phyloP scores from a whole-genome alignment of 352 stramenopile species.

The Globisporangium cederbergense region DNA sequence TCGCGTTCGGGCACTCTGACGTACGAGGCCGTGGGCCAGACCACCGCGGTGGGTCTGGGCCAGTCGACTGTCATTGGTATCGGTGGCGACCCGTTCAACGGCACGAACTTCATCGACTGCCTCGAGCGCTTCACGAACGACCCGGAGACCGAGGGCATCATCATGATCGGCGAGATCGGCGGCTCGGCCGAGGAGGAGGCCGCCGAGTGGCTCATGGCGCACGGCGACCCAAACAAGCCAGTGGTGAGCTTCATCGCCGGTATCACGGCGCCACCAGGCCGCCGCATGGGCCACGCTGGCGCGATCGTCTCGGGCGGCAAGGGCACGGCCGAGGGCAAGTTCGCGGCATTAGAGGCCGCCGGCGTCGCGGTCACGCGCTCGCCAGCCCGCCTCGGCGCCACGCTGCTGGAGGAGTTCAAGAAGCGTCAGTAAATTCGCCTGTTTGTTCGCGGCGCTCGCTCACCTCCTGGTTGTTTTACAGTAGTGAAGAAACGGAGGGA shows the following conservation, averaged over 20 bases:
- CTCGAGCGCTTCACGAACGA: constrained; percentile 99
- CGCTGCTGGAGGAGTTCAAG: constrained; percentile 96
- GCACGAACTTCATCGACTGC: constrained; percentile 99
- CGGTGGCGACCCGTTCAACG: constrained; percentile 99
- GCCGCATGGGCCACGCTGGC: constrained; percentile 98
- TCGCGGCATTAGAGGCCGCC: constrained; percentile 93
- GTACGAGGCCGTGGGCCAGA: constrained; percentile 99
- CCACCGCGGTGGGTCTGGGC: constrained; percentile 93
- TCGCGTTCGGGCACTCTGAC: constrained; percentile 97
- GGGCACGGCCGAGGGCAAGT: constrained; percentile 97
- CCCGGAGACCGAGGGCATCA: constrained; percentile 98
- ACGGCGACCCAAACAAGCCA: constrained; percentile 98
- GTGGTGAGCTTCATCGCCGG: constrained; percentile 99
- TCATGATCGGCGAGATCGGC: constrained; percentile 99
- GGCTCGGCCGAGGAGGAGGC: constrained; percentile 98
- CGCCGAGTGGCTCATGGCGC: constrained; percentile 96
- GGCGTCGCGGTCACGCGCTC: constrained; percentile 96
- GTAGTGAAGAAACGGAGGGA: neutral
- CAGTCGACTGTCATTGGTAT: constrained; percentile 99
- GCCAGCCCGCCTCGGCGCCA: constrained; percentile 94
- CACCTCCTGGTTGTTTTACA: neutral
- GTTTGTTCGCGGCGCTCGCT: neutral
- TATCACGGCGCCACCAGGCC: constrained; percentile 96
- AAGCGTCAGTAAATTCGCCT: constrained; percentile 42
- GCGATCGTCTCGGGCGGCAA: constrained; percentile 99